A percentile compares a stretch with the other conserved stretches of the same genome.
Conservation (phyloP, 352 stramenopile species). For the Pythium monospermum region DNA sequence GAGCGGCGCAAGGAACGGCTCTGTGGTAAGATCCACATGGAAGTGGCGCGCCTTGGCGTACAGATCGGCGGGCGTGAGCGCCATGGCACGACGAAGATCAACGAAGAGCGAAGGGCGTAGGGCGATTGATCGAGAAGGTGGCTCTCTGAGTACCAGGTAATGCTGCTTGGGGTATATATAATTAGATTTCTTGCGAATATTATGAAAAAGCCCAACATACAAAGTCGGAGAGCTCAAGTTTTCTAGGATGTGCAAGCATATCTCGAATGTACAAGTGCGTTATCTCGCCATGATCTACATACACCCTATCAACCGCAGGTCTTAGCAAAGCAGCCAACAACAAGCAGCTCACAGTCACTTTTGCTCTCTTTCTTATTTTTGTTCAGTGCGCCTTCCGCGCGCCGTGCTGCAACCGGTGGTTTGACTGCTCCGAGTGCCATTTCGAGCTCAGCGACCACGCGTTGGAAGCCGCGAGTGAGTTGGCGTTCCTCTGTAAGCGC, state of each 20-base stretch:
- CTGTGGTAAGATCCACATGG: slow-evolving; percentile 35
- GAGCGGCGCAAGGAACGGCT: slow-evolving; percentile 46
- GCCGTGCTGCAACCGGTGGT: slow-evolving; percentile 71
- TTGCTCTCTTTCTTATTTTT: background rate
- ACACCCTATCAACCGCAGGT: no score
- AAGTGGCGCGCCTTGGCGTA: slow-evolving; percentile 33
- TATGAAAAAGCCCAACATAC: background rate
- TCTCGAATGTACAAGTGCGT: slow-evolving; percentile 33
- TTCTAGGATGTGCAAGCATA: slow-evolving; percentile 42
- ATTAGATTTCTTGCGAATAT: no score
- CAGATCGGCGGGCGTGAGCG: slow-evolving; percentile 43
- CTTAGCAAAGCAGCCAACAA: no score
- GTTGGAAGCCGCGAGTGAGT: slow-evolving; percentile 33
- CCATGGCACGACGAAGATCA: no score
- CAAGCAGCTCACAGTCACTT: background rate
- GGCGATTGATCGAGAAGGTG: no score
- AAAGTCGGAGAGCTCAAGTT: background rate
- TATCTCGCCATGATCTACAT: background rate
- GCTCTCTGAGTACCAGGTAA: no score
- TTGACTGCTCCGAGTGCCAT: slow-evolving; percentile 75
- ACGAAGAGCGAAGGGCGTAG: no score
- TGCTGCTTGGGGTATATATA: no score
- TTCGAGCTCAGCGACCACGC: slow-evolving; percentile 60
- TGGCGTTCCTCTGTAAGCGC: slow-evolving; percentile 64
- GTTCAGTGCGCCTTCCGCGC: slow-evolving; percentile 55